These are phyloP conservation scores for Pichia norvegensis DNA, from an alignment of 1,139 yeast species.

Conservation along the genomic window DNA sequence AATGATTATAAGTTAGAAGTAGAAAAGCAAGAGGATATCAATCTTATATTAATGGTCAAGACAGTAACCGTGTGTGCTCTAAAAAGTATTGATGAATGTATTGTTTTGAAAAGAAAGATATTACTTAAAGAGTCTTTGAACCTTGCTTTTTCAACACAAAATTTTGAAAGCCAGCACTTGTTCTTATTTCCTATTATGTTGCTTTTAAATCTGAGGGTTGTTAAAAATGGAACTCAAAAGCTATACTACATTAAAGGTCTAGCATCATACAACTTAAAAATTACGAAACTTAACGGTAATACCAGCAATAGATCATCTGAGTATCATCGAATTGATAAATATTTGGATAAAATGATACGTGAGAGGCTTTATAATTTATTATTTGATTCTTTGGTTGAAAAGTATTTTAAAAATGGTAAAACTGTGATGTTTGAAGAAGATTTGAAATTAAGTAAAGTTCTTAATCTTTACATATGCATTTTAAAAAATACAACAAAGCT, in stretches of 20 bases:
- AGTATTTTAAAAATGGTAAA: conserved; percentile 1
- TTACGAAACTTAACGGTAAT: too few species aligned
- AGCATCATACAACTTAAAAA: too few species aligned
- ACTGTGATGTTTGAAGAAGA: background rate
- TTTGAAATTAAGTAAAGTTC: background rate
- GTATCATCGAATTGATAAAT: background rate
- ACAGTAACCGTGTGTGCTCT: background rate
- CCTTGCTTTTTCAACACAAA: too few species aligned
- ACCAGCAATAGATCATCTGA: too few species aligned
- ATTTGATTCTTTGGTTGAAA: conserved; percentile 2
- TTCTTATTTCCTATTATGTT: too few species aligned
- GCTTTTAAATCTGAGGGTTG: too few species aligned
- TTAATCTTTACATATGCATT: conserved; percentile 42
- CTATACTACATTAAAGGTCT: too few species aligned
- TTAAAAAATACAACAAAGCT: conserved; percentile 54
- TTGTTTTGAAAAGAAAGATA: background rate
- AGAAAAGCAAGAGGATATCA: conserved; percentile 1
- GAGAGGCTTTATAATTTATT: background rate
- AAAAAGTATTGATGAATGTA: background rate
- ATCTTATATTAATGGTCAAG: conserved; percentile 2
- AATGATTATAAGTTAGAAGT: conserved; percentile 12
- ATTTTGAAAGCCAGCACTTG: too few species aligned
- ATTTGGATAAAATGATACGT: background rate
- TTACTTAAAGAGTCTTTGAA: background rate
- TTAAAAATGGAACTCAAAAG: too few species aligned